Evolutionary conservation across 2,329 filamentous ascomycete genomes (phyloP), one percentile per base, ranked within the genome.

Genomic region (Aspergillus flavus): DNA sequence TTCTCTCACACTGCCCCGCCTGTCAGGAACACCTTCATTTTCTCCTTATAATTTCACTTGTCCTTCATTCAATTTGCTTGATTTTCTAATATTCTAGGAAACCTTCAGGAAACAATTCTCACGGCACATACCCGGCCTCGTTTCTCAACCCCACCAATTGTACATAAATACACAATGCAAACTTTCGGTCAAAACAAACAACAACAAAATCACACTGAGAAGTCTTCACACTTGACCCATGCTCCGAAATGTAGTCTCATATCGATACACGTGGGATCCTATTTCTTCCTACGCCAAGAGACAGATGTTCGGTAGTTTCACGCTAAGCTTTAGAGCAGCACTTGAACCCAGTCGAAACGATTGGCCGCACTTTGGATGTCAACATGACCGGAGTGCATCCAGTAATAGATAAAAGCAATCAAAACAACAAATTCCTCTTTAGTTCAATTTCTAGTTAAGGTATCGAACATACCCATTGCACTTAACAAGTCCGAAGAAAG

Each of bases 1-100:
- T 39, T 26, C 56, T 61, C 53, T 28, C 14, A 52, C 16, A 30
- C 50, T 60, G 61, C 61, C 61, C 61, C 61, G 61, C 61, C 52
- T 32, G 45, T 36, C 57, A 58, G 43, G 39, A 30, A 45, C 61
- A 52, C 30, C 34, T 54, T 36, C 50, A n/a, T 9, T 30, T n/a
- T 54, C 14, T 16, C 21, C n/a, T 34, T 16, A 12, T n/a, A 21
- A 34, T 52, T 52, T 4, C 9, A 34, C 45, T 23, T 28, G 21
- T 5, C 23, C 23, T 52, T 32, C 12, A 21, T 32, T 34, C 19
- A 11, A 32, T 30, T 52, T n/a, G 28, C 6, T 32, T 52, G 11
- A 52, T n/a, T 52, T 28, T 48, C 21, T 16, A 26, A 48, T 26
- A 6, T 16, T 14, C 7, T 14, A 48, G n/a, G n/a, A 11, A 14